phyloP scores from a whole-genome alignment of 2,329 filamentous ascomycete genomes.

The Colletotrichum sp. region DNA sequence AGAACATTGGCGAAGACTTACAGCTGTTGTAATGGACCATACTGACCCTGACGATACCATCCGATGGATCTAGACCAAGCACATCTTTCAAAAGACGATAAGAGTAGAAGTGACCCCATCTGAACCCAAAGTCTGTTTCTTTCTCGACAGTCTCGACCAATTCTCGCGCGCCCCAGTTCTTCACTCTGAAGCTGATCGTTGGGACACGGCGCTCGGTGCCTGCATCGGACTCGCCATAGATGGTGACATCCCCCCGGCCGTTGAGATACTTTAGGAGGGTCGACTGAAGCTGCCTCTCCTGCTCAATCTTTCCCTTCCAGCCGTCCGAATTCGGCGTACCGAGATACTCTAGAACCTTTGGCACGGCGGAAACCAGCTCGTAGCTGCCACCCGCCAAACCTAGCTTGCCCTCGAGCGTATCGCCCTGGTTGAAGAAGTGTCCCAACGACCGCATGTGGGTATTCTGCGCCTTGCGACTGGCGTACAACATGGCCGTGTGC shows the following conservation, averaged over 20 bases:
- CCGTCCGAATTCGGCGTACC: slow-evolving; percentile 35
- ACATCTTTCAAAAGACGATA: slow-evolving; percentile 66
- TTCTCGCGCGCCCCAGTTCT: slow-evolving; percentile 58
- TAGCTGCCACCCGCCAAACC: slow-evolving; percentile 74
- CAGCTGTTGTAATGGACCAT: slow-evolving; percentile 76
- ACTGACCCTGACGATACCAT: slow-evolving; percentile 73
- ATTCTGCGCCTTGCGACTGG: slow-evolving; percentile 58
- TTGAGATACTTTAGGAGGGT: slow-evolving; percentile 65
- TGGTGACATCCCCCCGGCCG: slow-evolving; percentile 53
- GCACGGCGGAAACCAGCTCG: slow-evolving; percentile 69
- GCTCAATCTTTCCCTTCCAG: slow-evolving; percentile 58
- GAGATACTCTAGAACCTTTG: slow-evolving; percentile 67
- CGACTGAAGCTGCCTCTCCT: slow-evolving; percentile 65
- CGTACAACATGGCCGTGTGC: slow-evolving; percentile 75
- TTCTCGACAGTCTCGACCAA: slow-evolving; percentile 68
- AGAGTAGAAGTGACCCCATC: slow-evolving; percentile 74
- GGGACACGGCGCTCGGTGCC: slow-evolving; percentile 59
- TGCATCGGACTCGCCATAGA: slow-evolving; percentile 61
- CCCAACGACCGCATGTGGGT: slow-evolving; percentile 56
- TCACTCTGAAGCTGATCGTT: slow-evolving; percentile 70
- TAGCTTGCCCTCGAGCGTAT: slow-evolving; percentile 69
- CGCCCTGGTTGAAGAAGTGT: slow-evolving; percentile 70
- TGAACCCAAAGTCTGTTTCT: slow-evolving; percentile 62
- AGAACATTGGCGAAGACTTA: slow-evolving; percentile 37
- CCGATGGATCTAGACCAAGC: slow-evolving; percentile 55